Evolutionary conservation across 805 yeast genomes (phyloP).

Genomic region (Starmerella cellae): DNA sequence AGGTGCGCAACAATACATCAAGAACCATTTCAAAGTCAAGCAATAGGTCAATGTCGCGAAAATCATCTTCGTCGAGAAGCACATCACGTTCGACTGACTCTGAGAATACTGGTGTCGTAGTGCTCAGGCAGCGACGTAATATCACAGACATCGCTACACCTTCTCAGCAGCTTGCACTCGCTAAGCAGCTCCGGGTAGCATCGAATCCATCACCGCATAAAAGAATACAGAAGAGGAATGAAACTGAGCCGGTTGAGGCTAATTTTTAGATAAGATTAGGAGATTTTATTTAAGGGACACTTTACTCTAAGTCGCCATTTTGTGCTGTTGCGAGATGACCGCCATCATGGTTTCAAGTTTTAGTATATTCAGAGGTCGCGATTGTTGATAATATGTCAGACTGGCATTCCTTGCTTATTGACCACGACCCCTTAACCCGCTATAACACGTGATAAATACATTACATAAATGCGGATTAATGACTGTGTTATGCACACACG

Average conservation of each 20-base stretch:
- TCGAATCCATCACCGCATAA: slow-evolving; percentile 27
- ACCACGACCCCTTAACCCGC: too few relatives aligned
- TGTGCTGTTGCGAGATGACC: too few relatives aligned
- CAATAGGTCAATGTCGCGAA: background rate
- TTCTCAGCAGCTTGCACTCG: slow-evolving; percentile 18
- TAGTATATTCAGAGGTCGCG: too few relatives aligned
- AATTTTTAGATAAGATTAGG: too few relatives aligned
- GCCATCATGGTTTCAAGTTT: too few relatives aligned
- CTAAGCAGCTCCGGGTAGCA: slow-evolving; percentile 24
- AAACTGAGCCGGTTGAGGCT: slow-evolving; percentile 1
- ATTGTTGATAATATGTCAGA: too few relatives aligned
- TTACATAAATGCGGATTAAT: too few relatives aligned
- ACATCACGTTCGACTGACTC: slow-evolving; percentile 6
- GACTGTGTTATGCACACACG: too few relatives aligned
- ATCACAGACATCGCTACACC: slow-evolving; percentile 20
- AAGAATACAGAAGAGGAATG: slow-evolving; percentile 8
- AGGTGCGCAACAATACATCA: slow-evolving; percentile 1
- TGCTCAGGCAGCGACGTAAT: slow-evolving; percentile 16
- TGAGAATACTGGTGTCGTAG: slow-evolving; percentile 13
- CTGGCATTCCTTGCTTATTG: too few relatives aligned
- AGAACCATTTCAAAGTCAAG: background rate
- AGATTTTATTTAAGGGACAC: too few relatives aligned
- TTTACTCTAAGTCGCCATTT: too few relatives aligned
- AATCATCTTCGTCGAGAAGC: background rate
- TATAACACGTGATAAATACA: too few relatives aligned